Base-by-base conservation (phyloP, 2,329 filamentous ascomycete species). In the Fusarium sp. region DNA sequence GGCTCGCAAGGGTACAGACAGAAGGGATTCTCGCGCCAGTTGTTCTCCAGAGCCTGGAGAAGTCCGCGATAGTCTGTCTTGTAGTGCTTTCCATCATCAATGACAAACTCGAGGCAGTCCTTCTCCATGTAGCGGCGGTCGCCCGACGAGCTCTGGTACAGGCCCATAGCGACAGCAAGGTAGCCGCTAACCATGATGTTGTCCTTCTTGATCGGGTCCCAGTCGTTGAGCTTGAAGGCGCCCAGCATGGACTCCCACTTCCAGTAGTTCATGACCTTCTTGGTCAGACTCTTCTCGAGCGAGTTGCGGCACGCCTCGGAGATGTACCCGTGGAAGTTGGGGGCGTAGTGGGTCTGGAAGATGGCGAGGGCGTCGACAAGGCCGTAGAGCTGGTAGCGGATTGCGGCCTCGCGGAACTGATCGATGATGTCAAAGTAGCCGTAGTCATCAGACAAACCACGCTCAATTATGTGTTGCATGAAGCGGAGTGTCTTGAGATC, bases 131-230 rank as follows among this genome's bases (percentile, higher is more conserved):
- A 56, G 28, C 53, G 6, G 9, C n/a, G n/a, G 10, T 56, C 53
- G 2, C 53, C n/a, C 11, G 53, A 44, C 10, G n/a, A 27, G 3
- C 34, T 23, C 15, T 18, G 44, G 53, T 56, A 56, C 13, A 56
- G 53, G 34, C 44, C 40, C 34, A 47, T 34, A 16, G 16, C 53
- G 7, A 44, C 34, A 16, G 40, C 34, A n/a, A 56, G 53, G 10
- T 30, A 56, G 5, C 39, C 53, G 3, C 34, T 56, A 12, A 47
- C 53, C 53, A 56, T 56, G 30, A 56, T 56, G 30, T 56, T 56
- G 41, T 56, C 53, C 13, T 27, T 41, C 12, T 56, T 28, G 16
- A 56, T 34, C 1, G 53, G 53, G 28, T 56, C 53, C 28, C 39
- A 56, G 10, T 56, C 53, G 4, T 34, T 34, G 1, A 56, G 18